Percentiles rank a stretch among this genome's conserved stretches.
Evolutionary conservation across 2,329 filamentous ascomycete species (phyloP).

Genomic region (Beauveria asiatica): DNA sequence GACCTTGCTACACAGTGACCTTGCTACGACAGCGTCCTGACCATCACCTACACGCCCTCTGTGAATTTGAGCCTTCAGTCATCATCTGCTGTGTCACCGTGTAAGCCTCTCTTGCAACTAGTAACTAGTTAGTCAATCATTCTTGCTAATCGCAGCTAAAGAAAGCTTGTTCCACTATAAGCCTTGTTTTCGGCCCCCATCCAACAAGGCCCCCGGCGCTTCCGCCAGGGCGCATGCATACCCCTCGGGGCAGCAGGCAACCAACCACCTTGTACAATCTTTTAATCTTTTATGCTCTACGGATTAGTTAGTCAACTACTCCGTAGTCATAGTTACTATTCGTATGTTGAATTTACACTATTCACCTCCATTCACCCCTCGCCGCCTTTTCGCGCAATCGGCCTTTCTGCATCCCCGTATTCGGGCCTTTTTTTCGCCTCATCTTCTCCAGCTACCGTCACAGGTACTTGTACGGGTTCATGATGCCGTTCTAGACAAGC

Average conservation of each 20-base stretch:
- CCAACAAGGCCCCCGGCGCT: background rate
- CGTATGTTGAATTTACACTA: background rate
- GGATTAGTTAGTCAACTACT: too few species aligned
- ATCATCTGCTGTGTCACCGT: background rate
- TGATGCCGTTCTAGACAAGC: conserved; percentile 72
- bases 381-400: background rate
- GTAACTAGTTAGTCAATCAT: too few species aligned
- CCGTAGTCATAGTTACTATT: too few species aligned
- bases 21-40: too few species aligned
- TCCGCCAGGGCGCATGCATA: conserved; percentile 1
- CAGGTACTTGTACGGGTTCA: conserved; percentile 99
- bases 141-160: background rate
- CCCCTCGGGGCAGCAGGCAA: background rate
- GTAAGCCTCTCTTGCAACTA: background rate
- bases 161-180: background rate
- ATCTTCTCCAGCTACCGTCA: conserved; percentile 19
- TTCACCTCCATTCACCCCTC: background rate
- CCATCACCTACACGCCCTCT: too few species aligned
- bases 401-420: background rate
- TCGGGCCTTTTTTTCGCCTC: background rate
- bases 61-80: background rate
- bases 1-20: too few species aligned
- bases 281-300: too few species aligned
- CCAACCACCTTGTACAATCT: background rate
- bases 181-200: conserved; percentile 2